Evolutionary conservation across 371 early-diverging fungal species (phyloP).

Genomic region (Parasitella parasitica): DNA sequence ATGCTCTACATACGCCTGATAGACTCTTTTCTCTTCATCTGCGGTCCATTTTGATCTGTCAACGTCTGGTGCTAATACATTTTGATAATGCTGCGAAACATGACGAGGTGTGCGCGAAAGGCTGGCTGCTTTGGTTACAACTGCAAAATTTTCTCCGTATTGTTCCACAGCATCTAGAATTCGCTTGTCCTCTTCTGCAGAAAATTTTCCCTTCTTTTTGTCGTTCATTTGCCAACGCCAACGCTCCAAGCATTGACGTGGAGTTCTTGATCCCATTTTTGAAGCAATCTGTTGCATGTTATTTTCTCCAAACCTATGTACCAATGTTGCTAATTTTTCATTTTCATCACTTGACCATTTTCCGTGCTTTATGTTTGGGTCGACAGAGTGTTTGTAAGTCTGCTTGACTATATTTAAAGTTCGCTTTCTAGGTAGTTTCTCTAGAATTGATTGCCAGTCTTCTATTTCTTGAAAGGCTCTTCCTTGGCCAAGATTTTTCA

Average conservation of each 20-base stretch:
- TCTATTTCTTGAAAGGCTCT: background rate
- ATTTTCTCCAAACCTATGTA: conserved; percentile 11
- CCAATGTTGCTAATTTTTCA: conserved; percentile 4
- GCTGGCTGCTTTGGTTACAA: conserved; percentile 24
- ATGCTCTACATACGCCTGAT: conserved; percentile 5
- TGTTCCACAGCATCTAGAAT: conserved; percentile 31
- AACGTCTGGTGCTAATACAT: conserved; percentile 23
- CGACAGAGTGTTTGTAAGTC: conserved; percentile 26
- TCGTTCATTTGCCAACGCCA: conserved; percentile 34
- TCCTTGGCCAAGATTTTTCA: conserved; percentile 17
- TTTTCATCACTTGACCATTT: conserved; percentile 35
- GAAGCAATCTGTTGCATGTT: conserved; percentile 18
- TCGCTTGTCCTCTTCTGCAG: conserved; percentile 26
- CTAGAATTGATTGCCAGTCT: conserved; percentile 30
- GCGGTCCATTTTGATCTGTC: conserved; percentile 44
- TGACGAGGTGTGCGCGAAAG: conserved; percentile 40
- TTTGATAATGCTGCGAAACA: conserved; percentile 42
- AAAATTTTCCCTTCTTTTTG: conserved; percentile 27
- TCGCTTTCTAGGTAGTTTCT: conserved; percentile 20
- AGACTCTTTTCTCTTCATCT: conserved; percentile 24
- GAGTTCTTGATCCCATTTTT: conserved; percentile 25
- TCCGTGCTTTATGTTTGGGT: conserved; percentile 35
- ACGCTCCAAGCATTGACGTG: conserved; percentile 41
- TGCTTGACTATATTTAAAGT: conserved; percentile 20
- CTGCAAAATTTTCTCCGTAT: conserved; percentile 40